Base-by-base conservation (phyloP, 2,329 filamentous ascomycete species). In the Aaosphaeria pasadenensis region DNA sequence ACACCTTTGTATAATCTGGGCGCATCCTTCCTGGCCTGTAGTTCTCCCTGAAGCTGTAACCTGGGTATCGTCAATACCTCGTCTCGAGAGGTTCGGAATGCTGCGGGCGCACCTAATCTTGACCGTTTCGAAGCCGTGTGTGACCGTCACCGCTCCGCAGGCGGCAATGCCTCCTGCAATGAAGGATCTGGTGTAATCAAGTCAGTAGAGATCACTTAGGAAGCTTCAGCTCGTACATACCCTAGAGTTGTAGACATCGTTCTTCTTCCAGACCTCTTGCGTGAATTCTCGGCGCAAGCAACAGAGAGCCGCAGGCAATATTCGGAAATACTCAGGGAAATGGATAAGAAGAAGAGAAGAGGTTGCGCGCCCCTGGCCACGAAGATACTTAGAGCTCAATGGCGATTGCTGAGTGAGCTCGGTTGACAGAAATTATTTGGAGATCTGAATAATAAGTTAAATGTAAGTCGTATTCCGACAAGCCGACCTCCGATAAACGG, bases 61-160 rank as follows among this genome's bases (percentile, higher is more conserved):
- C 90, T 91, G 69, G 33, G 50, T 35, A 30, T 42, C 39, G 54
- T 67, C 53, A 67, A 59, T 51, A 39, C 30, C 17, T 11, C 46
- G 46, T 41, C 28, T 38, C n/a, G 42, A 11, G 43, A 42, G 24
- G 32, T 30, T 43, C 29, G 5, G 11, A 13, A 9, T 38, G 29
- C 11, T 13, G 39, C 30, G 44, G 51, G 67, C 79, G 67, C 78
- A 91, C 87, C 91, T 88, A 69, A 97, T 97, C 82, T 99, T 99
- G 70, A 99, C 91, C 9, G 92, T 97, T 75, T 99, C 94, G 76
- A 97, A 97, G 48, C 91, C 91, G 74, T 99, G 94, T 44, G 94
- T 97, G 57, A 95, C 91, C 38, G 92, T 97, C 49, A 99, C 94
- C 56, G 94, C 94, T 67, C 94, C 94, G 75, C 92, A 97, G 57